Percentiles rank a stretch among this genome's conserved stretches.
phyloP scores from a whole-genome alignment of 306 rosid genomes.

The Biancaea sappan region DNA sequence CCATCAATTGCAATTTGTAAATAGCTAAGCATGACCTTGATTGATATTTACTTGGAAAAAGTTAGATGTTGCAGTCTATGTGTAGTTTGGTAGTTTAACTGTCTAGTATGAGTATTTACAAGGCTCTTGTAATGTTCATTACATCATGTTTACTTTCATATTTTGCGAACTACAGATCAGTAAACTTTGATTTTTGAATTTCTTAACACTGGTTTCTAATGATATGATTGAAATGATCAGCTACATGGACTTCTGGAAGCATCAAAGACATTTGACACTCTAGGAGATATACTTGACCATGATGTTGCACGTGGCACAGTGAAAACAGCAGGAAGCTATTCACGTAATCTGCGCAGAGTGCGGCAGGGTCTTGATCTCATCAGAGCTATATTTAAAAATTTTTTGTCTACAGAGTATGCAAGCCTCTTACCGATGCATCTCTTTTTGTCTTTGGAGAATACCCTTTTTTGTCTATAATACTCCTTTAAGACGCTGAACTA shows the following conservation, averaged over 20 bases:
- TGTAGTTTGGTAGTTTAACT: background rate
- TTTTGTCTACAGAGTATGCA: constrained; percentile 63
- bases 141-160: constrained; percentile 11
- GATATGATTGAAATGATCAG: constrained; percentile 47
- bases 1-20: background rate
- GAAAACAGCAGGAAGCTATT: constrained; percentile 71
- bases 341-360: constrained; percentile 91
- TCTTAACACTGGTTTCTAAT: constrained; percentile 30
- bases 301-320: constrained; percentile 67
- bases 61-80: background rate
- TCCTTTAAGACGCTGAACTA: constrained; percentile 10
- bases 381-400: constrained; percentile 78
- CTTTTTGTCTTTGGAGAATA: background rate
- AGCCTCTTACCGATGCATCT: background rate
- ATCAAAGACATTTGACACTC: constrained; percentile 54
- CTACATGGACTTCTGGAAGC: constrained; percentile 72
- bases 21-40: background rate
- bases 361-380: constrained; percentile 94
- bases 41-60: background rate
- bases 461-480: background rate
- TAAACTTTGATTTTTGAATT: background rate
- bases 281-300: constrained; percentile 54
- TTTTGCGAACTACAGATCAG: background rate
- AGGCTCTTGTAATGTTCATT: background rate
- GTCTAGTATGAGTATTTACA: background rate